Conservation (phyloP, 768 basidiomycete species). For the Lentinus tigrinus region DNA sequence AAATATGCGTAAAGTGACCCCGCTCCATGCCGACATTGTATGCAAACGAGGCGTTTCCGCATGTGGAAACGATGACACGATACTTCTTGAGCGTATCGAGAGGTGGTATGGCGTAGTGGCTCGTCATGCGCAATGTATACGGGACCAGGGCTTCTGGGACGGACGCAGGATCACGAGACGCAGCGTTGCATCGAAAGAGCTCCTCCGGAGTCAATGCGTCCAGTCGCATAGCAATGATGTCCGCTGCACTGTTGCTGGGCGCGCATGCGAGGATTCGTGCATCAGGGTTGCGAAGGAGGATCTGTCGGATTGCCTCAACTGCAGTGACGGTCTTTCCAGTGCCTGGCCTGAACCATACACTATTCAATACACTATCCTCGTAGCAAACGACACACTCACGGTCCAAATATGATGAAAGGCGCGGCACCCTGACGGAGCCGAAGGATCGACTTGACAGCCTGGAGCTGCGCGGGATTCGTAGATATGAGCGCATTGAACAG, state of each 20-base stretch:
- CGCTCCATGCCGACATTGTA: conserved; percentile 54
- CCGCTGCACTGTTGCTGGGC: conserved; percentile 67
- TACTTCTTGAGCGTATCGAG: conserved; percentile 40
- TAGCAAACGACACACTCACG: conserved; percentile 40
- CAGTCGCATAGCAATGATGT: conserved; percentile 49
- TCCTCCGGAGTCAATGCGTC: conserved; percentile 31
- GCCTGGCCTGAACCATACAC: conserved; percentile 31
- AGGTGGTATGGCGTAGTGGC: conserved; percentile 40
- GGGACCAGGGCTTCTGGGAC: conserved; percentile 38
- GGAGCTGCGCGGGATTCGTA: conserved; percentile 47
- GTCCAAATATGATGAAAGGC: conserved; percentile 63
- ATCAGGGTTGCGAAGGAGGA: conserved; percentile 40
- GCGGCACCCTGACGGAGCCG: conserved; percentile 43
- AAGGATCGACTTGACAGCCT: conserved; percentile 50
- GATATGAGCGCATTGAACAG: conserved; percentile 32
- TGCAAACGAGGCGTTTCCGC: conserved; percentile 57
- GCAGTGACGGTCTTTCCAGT: conserved; percentile 70
- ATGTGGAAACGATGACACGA: conserved; percentile 60
- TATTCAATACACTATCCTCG: too few species aligned
- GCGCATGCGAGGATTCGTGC: conserved; percentile 60
- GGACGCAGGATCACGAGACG: conserved; percentile 40
- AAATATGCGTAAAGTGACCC: conserved; percentile 67
- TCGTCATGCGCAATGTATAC: conserved; percentile 41
- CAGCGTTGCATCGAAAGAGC: conserved; percentile 59
- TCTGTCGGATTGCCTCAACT: conserved; percentile 60